Base-by-base conservation (phyloP, 257 asterid species). In the Lycium ferocissimum region DNA sequence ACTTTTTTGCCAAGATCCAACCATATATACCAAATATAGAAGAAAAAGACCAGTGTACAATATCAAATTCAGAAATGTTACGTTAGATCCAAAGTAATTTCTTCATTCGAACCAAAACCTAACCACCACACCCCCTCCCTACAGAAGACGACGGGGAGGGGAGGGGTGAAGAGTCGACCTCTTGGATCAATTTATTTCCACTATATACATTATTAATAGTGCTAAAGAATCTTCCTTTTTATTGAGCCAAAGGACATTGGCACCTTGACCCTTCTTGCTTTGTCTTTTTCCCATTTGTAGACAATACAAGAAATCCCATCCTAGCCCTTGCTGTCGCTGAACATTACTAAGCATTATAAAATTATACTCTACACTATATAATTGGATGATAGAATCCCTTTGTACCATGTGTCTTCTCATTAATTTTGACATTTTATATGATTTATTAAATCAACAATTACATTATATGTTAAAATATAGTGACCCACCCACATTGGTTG, bases 161-260 rank as follows among this genome's bases (percentile, higher is more conserved):
- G 33, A 26, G 33, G 33, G 33, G 33, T 26, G 15, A 15, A 57
- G 63, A 57, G 20, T 57, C 22, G 63, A 14, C 9, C 9, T 3
- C 22, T 57, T 57, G 63, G 63, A 9, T 17, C 63, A 57, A 13
- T 57, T 57, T 57, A 40, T 40, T 40, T 51, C 62, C 62, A 57
- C 20, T 4, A 15, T 57, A 7, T 57, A 26, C 33, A 26, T 26
- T 26, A 40, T 40, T 40, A 40, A 40, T 40, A 40, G 2, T 57
- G n/a, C 3, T 14, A 57, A 57, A 57, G 63, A 17, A 57, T 57
- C 63, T 57, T 3, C 38, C 54, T 17, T 40, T 70, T 17, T 70
- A 70, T 70, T 70, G 53, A 70, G 79, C 54, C 79, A 70, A 38
- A 40, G 56, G 56, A 70, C 79, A 40, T n/a, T n/a, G 66, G 35